phyloP scores from a whole-genome alignment of 768 basidiomycete genomes.

The Stropharia rugosoannulata region DNA sequence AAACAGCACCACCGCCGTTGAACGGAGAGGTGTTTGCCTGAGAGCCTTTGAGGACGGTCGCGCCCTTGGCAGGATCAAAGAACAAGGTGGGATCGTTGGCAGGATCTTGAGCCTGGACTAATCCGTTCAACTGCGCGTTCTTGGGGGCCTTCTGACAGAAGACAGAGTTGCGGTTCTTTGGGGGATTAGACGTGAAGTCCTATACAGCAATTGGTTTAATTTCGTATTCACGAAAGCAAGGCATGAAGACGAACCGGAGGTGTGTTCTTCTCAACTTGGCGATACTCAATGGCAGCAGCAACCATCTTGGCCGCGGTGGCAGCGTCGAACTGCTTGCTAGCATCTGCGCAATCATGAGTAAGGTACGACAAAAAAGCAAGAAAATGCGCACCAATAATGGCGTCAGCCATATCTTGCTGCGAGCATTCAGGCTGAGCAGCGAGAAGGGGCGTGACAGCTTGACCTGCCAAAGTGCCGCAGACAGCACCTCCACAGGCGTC shows the following conservation, averaged over 20 bases:
- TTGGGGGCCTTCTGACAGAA: constrained; percentile 55
- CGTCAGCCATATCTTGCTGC: constrained; percentile 57
- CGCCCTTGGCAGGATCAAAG: constrained; percentile 41
- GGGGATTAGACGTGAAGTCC: constrained; percentile 55
- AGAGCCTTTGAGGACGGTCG: constrained; percentile 43
- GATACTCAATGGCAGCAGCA: constrained; percentile 49
- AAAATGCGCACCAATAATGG: constrained; percentile 48
- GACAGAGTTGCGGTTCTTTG: constrained; percentile 49
- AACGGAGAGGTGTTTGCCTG: constrained; percentile 51
- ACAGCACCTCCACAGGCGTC: constrained; percentile 47
- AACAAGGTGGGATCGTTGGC: constrained; percentile 51
- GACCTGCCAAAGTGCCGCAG: constrained; percentile 48
- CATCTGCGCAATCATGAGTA: constrained; percentile 32
- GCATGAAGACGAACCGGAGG: constrained; percentile 40
- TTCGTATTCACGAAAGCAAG: neutral
- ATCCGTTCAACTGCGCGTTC: constrained; percentile 46
- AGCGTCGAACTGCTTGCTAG: constrained; percentile 49
- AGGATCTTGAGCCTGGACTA: constrained; percentile 54
- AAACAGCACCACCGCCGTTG: constrained; percentile 21
- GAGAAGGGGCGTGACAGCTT: constrained; percentile 50
- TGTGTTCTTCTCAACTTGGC: constrained; percentile 60
- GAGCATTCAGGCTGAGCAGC: constrained; percentile 52
- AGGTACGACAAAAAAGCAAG: neutral
- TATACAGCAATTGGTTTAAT: constrained; percentile 15
- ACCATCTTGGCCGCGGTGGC: constrained; percentile 52